A percentile compares a stretch with the other conserved stretches of the same genome.
These are phyloP conservation scores for Diaporthe citrichinensis DNA, from an alignment of 2,329 filamentous ascomycete genomes.

Conservation along the genomic window DNA sequence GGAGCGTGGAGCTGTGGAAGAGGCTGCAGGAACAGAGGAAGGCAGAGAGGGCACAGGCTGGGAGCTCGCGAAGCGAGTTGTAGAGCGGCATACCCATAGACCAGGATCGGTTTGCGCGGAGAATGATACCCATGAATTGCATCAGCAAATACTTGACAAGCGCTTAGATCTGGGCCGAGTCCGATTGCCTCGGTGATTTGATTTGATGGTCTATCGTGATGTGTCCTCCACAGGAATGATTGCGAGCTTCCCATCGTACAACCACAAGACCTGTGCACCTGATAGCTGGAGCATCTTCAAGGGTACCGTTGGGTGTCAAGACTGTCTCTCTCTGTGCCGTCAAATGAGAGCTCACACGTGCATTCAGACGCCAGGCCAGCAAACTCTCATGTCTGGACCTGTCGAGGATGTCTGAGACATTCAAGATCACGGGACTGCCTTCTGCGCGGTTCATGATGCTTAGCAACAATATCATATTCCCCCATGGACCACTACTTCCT, in stretches of 20 bases:
- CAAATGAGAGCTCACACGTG: background rate
- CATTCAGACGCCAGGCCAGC: background rate
- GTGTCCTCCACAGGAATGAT: background rate
- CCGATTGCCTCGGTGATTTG: background rate
- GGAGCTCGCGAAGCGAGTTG: slow-evolving; percentile 32
- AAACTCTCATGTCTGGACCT: background rate
- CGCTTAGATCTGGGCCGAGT: background rate
- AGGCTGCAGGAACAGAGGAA: slow-evolving; percentile 52
- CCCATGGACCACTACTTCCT: background rate
- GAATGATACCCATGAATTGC: slow-evolving; percentile 20
- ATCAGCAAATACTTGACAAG: background rate
- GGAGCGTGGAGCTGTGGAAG: slow-evolving; percentile 60
- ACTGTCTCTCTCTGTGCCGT: background rate
- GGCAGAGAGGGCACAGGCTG: slow-evolving; percentile 10
- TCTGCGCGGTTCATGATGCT: background rate
- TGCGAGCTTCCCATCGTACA: background rate
- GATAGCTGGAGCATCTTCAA: background rate
- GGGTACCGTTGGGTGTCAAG: background rate
- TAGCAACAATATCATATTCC: background rate
- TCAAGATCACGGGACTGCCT: background rate
- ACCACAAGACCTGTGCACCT: background rate
- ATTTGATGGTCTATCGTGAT: background rate
- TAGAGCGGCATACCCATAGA: slow-evolving; percentile 3
- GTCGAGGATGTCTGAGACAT: background rate
- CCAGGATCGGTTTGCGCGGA: background rate